Conservation (phyloP, 176 grass and related monocot genomes). For the Aegilops umbellulata region DNA sequence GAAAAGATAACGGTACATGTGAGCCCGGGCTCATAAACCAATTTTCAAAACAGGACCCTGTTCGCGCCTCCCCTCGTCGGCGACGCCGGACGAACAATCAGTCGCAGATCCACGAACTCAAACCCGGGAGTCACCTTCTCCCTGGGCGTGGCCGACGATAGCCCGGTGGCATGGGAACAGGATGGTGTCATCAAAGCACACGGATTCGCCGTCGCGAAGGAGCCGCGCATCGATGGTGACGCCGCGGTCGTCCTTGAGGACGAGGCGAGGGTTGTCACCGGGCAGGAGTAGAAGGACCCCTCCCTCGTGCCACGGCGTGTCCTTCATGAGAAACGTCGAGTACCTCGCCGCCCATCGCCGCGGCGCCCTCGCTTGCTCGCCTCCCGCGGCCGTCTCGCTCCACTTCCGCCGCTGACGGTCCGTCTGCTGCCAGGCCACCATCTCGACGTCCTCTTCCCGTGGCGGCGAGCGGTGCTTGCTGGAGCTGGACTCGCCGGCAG, state of each 20-base stretch:
- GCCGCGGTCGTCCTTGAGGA: background rate
- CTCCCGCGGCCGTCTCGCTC: background rate
- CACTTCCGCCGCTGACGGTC: background rate
- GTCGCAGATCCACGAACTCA: too few species aligned
- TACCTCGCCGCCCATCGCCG: background rate
- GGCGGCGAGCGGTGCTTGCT: background rate
- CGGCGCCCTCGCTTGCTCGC: background rate
- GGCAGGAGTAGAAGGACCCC: background rate
- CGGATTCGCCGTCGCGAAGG: background rate
- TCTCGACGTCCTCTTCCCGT: background rate
- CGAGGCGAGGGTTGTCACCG: background rate
- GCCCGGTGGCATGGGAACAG: background rate
- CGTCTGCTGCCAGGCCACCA: background rate
- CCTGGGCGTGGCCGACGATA: background rate
- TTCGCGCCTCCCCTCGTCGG: too few species aligned
- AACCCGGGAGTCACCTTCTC: too few species aligned
- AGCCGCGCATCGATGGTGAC: background rate
- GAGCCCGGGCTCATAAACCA: too few species aligned
- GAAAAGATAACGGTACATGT: too few species aligned
- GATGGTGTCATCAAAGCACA: background rate
- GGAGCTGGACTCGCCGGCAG: background rate
- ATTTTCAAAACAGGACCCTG: too few species aligned
- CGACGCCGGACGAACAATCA: too few species aligned
- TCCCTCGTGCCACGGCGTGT: background rate
- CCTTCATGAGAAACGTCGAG: background rate